Base-by-base conservation (phyloP, 345 rosid species). In the Lumnitzera racemosa region DNA sequence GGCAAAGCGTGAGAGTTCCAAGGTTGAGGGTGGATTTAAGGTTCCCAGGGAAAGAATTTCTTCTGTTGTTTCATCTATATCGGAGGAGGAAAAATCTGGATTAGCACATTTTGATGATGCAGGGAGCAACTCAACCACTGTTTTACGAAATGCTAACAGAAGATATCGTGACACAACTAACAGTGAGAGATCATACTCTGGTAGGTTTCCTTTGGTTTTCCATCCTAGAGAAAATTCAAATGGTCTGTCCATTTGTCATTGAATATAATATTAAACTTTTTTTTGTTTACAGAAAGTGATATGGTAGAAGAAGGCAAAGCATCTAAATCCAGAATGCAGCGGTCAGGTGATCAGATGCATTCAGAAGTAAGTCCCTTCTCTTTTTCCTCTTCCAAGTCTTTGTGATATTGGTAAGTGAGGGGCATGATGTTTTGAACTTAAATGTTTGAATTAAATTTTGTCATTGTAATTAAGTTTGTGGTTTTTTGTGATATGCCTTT, bases 1-100 rank as follows among this genome's bases (percentile, higher is more conserved):
- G n/a, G 89, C 80, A 68, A 83, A 80, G 70, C 74, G 77, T 46
- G 81, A 63, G 65, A 69, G 36, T 58, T 46, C 74, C 47, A 70
- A 62, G 53, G 53, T 50, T 10, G 70, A 76, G 59, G 79, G 70
- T 49, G 77, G 70, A 56, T 86, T 86, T 67, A 86, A 83, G 80
- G 86, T 86, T 51, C 94, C 94, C 1, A 81, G 47, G 59, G 84
- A 74, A 61, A 47, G 68, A 49, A 13, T 72, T 16, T 59, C 78
- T 36, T 62, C 81, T n/a, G 63, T 86, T 72, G 73, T 78, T 20
- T 72, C 89, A 25, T 75, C 86, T 48, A 47, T 74, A 24, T 81
- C 80, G 47, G 91, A 82, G n/a, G 87, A 86, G 17, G 89, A 83
- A 61, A 74, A 63, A 49, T 31, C 59, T 66, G 84, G 74, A 59